Conservation (phyloP, 371 early-diverging fungal species). For the Nosema muscidifuracis region DNA sequence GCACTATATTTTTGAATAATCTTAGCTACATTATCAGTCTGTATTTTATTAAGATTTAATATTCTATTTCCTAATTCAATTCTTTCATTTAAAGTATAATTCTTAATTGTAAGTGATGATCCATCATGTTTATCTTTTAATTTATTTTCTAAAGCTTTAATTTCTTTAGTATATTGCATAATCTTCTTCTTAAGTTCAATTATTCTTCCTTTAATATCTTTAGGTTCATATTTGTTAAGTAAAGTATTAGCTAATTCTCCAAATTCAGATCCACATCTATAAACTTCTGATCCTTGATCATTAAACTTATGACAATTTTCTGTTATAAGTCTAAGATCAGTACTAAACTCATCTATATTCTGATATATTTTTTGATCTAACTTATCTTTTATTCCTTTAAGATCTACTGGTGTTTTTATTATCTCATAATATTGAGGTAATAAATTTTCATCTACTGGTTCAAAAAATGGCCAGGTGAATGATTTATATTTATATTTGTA, state of each 20-base stretch:
- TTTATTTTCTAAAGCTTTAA: constrained; percentile 50
- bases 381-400: constrained; percentile 52
- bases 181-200: constrained; percentile 56
- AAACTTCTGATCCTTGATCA: constrained; percentile 74
- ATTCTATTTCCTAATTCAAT: constrained; percentile 43
- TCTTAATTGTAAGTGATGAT: not conserved
- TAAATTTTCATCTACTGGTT: constrained; percentile 55
- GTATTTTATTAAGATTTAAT: constrained; percentile 25
- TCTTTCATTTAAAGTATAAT: constrained; percentile 42
- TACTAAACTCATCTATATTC: constrained; percentile 47
- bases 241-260: constrained; percentile 38
- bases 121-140: constrained; percentile 16
- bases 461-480: constrained; percentile 61
- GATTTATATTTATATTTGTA: constrained; percentile 52
- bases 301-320: constrained; percentile 87
- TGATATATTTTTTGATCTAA: constrained; percentile 45
- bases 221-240: constrained; percentile 28
- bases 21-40: constrained; percentile 42
- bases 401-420: constrained; percentile 61
- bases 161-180: constrained; percentile 46
- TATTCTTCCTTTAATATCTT: constrained; percentile 41
- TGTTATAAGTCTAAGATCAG: constrained; percentile 65
- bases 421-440: constrained; percentile 59
- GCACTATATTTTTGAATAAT: constrained; percentile 40
- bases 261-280: constrained; percentile 63